phyloP scores from a whole-genome alignment of 1,139 yeast species.

The Hyphopichia pseudoburtonii region DNA sequence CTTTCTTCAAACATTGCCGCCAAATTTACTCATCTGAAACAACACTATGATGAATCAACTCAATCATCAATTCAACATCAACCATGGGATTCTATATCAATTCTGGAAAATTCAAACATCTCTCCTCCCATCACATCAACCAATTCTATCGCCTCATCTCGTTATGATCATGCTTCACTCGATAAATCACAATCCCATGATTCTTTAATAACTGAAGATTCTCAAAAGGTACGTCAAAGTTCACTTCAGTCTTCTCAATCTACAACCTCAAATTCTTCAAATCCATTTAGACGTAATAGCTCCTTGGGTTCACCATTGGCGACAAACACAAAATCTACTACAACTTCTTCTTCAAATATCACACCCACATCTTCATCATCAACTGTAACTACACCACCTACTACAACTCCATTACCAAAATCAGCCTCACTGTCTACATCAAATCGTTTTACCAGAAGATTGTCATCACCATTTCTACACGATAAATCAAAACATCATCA shows the following conservation, averaged over 20 bases:
- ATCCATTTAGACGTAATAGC: conserved; percentile 12
- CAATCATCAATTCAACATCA: too few species aligned
- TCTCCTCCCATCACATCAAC: not conserved
- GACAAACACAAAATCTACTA: conserved; percentile 10
- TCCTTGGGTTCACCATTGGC: conserved; percentile 8
- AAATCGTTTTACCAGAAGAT: conserved; percentile 14
- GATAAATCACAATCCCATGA: too few species aligned
- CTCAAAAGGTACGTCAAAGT: conserved; percentile 1
- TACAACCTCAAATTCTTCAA: not conserved
- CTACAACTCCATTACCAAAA: conserved; percentile 5
- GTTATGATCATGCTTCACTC: not conserved
- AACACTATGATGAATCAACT: not conserved
- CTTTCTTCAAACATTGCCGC: conserved; percentile 6
- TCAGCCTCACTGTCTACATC: conserved; percentile 4
- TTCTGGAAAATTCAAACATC: not conserved
- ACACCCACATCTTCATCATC: conserved; percentile 4
- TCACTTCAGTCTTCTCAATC: conserved; percentile 4
- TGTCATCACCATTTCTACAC: conserved; percentile 15
- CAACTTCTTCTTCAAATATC: conserved; percentile 4
- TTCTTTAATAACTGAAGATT: not conserved
- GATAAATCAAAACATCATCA: conserved; percentile 6
- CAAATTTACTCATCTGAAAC: not conserved
- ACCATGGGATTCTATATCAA: too few species aligned
- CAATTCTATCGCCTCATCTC: conserved; percentile 1
- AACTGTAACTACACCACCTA: conserved; percentile 8